Evolutionary conservation across 1,139 yeast species (phyloP), one percentile per base, ranked within the genome.

Genomic region (Debaryomyces psychrophilus): DNA sequence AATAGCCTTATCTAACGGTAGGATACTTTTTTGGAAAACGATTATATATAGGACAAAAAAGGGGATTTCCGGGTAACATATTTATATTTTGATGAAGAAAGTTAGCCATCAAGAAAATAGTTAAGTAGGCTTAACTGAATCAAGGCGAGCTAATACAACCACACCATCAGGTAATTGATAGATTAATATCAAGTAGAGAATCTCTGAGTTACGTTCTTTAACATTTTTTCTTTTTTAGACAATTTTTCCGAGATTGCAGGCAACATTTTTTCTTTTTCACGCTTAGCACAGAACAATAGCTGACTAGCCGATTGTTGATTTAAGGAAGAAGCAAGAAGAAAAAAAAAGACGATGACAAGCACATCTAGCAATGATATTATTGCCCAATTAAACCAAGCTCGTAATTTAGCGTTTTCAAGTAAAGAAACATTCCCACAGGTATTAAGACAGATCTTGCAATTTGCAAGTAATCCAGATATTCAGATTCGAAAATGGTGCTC

Each of bases 381-480:
- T 41, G 72, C 65, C 23, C 82, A 77, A 50, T 69, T 82, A 43
- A 61, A 71, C 40, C 79, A 80, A 59, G 87, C 87, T 15, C 72
- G 75, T 41, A 62, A 65, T 17, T 64, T 80, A 55, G 83, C 83
- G 1, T 65, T 73, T 51, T 61, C 73, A 25, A 74, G 71, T 50
- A 73, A 75, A 1, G 67, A 71, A 31, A 67, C 75, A 46, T 73
- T 79, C 49, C 79, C 84, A 3, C 81, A 77, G 50, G 83, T 82
- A 15, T 64, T 81, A 37, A 71, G 79, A 40, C 82, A 81, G 35
- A 75, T 83, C 31, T 68, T 78, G 44, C 73, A 76, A 44, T 70
- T 81, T 55, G 61, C 64, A 53, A 56, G 59, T 48, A 61, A 68
- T 53, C 67, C 68, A 12, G 69, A 69, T 53, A 46, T 61, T 27